A percentile compares a stretch with the other conserved stretches of the same genome.
phyloP scores from a whole-genome alignment of 306 rosid species.

The Prunus persica region DNA sequence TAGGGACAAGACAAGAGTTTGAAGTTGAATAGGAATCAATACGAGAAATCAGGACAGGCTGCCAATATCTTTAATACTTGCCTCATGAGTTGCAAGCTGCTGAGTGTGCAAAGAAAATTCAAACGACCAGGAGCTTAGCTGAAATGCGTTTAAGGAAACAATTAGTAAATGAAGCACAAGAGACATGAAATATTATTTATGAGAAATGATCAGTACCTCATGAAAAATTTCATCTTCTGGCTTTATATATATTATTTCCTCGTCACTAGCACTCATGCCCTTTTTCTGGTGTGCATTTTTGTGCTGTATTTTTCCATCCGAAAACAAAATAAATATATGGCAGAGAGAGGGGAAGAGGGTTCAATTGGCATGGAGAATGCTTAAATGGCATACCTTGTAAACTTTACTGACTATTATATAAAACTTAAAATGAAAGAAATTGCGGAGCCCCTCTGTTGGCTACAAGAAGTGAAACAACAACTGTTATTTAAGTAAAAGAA shows the following conservation, averaged over 20 bases:
- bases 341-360: background rate
- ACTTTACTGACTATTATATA: conserved; percentile 60
- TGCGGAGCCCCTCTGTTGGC: conserved; percentile 75
- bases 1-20: background rate
- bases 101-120: conserved; percentile 52
- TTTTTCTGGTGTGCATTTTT: conserved; percentile 44
- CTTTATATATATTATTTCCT: conserved; percentile 55
- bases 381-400: conserved; percentile 54
- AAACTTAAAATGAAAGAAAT: conserved; percentile 54
- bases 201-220: conserved; percentile 45
- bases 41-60: background rate
- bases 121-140: conserved; percentile 76
- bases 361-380: conserved; percentile 3
- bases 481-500: too few relatives aligned
- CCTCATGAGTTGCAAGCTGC: conserved; percentile 63
- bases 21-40: background rate
- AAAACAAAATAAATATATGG: conserved; percentile 1
- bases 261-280: conserved; percentile 34
- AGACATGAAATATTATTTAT: background rate
- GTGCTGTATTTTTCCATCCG: conserved; percentile 42
- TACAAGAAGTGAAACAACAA: conserved; percentile 31
- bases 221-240: conserved; percentile 84
- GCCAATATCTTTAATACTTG: conserved; percentile 18
- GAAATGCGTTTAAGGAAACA: conserved; percentile 37
- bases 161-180: background rate